Evolutionary conservation across 192 early-diverging fungal species (phyloP).

Genomic region (Coemansia sp.): DNA sequence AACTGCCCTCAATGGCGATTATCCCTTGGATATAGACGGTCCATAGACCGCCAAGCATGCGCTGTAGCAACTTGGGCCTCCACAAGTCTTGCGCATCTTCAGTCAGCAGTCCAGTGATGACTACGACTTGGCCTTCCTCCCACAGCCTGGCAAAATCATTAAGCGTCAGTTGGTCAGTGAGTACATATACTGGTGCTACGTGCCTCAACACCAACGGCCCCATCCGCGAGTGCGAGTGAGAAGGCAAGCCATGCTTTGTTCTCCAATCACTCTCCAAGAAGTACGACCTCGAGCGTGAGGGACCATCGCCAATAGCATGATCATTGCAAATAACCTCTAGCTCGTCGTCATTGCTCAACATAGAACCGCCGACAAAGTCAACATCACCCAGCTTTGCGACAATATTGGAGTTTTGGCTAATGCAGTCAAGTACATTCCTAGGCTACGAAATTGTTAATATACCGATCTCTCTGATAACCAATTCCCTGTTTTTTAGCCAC

Average conservation of each 20-base stretch:
- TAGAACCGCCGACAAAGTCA: slow-evolving; percentile 18
- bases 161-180: slow-evolving; percentile 19
- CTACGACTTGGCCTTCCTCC: slow-evolving; percentile 36
- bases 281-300: slow-evolving; percentile 20
- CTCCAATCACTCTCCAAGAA: slow-evolving; percentile 32
- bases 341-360: slow-evolving; percentile 12
- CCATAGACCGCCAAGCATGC: slow-evolving; percentile 6
- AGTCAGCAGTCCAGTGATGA: slow-evolving; percentile 24
- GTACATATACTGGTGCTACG: slow-evolving; percentile 17
- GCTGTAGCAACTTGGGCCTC: slow-evolving; percentile 13
- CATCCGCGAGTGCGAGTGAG: not conserved
- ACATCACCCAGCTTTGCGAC: slow-evolving; percentile 42
- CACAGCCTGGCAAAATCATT: slow-evolving; percentile 38
- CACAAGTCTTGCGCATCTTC: not conserved
- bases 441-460: too few relatives aligned
- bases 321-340: not conserved
- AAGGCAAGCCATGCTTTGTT: slow-evolving; percentile 5
- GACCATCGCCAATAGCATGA: slow-evolving; percentile 13
- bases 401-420: slow-evolving; percentile 22
- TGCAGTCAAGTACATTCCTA: too few relatives aligned
- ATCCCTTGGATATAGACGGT: not conserved
- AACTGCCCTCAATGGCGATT: not conserved
- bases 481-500: too few relatives aligned
- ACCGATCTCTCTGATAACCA: too few relatives aligned
- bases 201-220: slow-evolving; percentile 17